A percentile compares a stretch with the other conserved stretches of the same genome.
These are phyloP conservation scores for Russula earlei DNA, from an alignment of 768 basidiomycete genomes.

Conservation along the genomic window DNA sequence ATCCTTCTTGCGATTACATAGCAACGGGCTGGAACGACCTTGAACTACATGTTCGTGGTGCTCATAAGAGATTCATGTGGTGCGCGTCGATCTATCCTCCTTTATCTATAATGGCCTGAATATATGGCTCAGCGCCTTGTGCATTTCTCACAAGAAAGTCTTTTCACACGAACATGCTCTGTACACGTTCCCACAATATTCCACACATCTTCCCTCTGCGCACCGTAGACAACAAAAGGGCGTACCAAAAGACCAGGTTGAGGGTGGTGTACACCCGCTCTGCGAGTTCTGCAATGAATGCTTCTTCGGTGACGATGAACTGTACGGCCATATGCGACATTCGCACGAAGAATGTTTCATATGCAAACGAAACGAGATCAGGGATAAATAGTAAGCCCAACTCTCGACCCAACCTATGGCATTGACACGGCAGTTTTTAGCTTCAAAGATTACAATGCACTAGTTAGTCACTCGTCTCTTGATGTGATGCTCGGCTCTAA, in stretches of 20 bases:
- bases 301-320: constrained; percentile 86
- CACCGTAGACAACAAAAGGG: constrained; percentile 33
- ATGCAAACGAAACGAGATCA: constrained; percentile 73
- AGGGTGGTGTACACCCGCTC: constrained; percentile 66
- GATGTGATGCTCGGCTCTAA: neutral
- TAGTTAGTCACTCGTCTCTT: constrained; percentile 35
- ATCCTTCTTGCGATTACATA: constrained; percentile 71
- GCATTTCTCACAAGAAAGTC: constrained; percentile 83
- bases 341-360: constrained; percentile 94
- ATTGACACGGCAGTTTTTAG: constrained; percentile 29
- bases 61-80: constrained; percentile 79
- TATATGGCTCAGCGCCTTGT: constrained; percentile 56
- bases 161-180: constrained; percentile 92
- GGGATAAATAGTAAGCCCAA: constrained; percentile 71
- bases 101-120: neutral
- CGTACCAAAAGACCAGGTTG: constrained; percentile 44
- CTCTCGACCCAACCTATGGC: neutral
- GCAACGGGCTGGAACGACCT: constrained; percentile 86
- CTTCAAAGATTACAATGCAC: constrained; percentile 67
- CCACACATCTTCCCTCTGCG: constrained; percentile 70
- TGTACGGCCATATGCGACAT: constrained; percentile 91
- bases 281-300: constrained; percentile 91
- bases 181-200: constrained; percentile 57
- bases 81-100: constrained; percentile 29
- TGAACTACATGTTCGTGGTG: constrained; percentile 69